Base-by-base conservation (phyloP, 2,329 filamentous ascomycete genomes). In the Colletotrichum plurivorum region DNA sequence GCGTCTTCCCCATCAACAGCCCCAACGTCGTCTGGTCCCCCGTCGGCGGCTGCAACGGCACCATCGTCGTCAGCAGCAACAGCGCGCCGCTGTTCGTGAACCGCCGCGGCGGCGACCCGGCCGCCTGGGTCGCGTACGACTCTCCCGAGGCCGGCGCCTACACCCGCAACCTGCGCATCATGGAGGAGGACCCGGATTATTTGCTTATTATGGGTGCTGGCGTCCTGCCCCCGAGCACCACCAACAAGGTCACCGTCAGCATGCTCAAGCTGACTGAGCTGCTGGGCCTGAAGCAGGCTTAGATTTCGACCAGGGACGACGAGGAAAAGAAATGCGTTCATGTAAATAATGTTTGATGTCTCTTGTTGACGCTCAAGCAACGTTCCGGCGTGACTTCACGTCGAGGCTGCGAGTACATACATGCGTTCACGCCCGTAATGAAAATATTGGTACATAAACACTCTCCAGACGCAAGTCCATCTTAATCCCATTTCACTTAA, bases 1-100 rank as follows among this genome's bases (percentile, higher is more conserved):
- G 76, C 56, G 76, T 75, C 6, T 75, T 75, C 20, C 82, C 82
- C 15, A 80, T 78, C 54, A 78, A 78, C 18, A 81, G 78, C 43
- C 84, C 84, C 0, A 84, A 84, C 56, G 78, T 85, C 3, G 76
- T 82, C 3, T 85, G 83, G 83, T 81, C 78, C 15, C 75, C 82
- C 7, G 75, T 78, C 39, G 84, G 84, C 36, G 82, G 83, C n/a
- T 73, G 73, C 61, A 82, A 84, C 72, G 84, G 84, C 15, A 85
- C 83, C 12, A 80, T 85, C 58, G 71, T 85, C 45, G 79, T 84
- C 20, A 82, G 78, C 67, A 78, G 78, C 55, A 81, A 80, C 12
- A 74, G 76, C 68, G 71, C 73, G 20, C 78, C 82, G 58, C 76
- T 85, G 31, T 85, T 81, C 67, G 78, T 79, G 39, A 85, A 85